Evolutionary conservation across 768 basidiomycete species (phyloP).

Genomic region (Daedaleopsis nitida): DNA sequence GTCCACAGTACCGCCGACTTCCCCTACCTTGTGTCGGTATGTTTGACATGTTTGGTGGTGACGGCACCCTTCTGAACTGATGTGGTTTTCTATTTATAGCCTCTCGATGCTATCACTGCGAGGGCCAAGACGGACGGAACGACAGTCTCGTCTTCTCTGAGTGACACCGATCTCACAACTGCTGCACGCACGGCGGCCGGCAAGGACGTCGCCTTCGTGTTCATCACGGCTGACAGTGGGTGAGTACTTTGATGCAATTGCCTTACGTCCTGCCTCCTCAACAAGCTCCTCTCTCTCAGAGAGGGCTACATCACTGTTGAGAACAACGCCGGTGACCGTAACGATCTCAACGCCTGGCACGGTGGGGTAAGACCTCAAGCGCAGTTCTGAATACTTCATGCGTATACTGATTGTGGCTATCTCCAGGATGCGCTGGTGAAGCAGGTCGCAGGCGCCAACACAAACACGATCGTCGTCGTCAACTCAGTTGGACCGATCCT

Average conservation of each 20-base stretch:
- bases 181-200: constrained; percentile 48
- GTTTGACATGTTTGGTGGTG: background rate
- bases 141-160: constrained; percentile 48
- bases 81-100: constrained; percentile 17
- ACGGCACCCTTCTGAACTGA: background rate
- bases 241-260: constrained; percentile 1
- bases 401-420: background rate
- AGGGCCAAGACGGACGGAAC: constrained; percentile 39
- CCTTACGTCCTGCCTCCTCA: background rate
- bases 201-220: constrained; percentile 57
- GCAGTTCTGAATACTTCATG: background rate
- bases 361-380: constrained; percentile 34
- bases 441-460: constrained; percentile 65
- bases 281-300: constrained; percentile 25
- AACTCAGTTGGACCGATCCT: constrained; percentile 64
- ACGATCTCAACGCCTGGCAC: constrained; percentile 32
- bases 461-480: constrained; percentile 81
- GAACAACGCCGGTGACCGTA: constrained; percentile 58
- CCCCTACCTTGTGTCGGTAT: constrained; percentile 51
- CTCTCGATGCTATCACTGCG: constrained; percentile 45
- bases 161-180: constrained; percentile 47
- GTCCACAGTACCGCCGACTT: constrained; percentile 44
- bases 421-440: constrained; percentile 41
- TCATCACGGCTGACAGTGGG: constrained; percentile 46
- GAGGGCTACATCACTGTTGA: constrained; percentile 59